Conservation (phyloP, 129 eudicot genomes). For the Centrapalus pauciflorus region DNA sequence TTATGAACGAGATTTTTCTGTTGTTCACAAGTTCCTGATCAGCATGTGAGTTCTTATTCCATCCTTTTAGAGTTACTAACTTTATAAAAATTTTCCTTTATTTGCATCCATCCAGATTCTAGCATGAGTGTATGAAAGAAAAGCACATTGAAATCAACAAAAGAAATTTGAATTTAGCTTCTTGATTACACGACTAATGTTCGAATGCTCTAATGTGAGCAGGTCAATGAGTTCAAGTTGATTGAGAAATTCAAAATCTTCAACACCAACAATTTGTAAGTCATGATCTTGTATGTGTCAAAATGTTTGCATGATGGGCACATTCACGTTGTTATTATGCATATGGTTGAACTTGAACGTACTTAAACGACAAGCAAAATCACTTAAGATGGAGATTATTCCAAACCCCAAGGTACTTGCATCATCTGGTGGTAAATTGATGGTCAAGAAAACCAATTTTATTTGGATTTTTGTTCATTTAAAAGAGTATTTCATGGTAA, state of each 20-base stretch:
- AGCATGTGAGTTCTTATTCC: slow-evolving; percentile 43
- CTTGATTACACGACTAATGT: neutral
- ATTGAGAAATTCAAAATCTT: slow-evolving; percentile 98
- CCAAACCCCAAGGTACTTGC: slow-evolving; percentile 91
- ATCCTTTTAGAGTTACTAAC: neutral
- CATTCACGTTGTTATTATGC: slow-evolving; percentile 16
- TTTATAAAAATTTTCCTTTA: neutral
- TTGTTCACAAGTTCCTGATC: slow-evolving; percentile 56
- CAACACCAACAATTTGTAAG: slow-evolving; percentile 97
- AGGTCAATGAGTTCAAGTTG: slow-evolving; percentile 96
- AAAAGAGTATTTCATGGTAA: slow-evolving; percentile 3
- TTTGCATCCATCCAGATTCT: neutral
- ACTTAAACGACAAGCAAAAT: slow-evolving; percentile 69
- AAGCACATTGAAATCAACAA: too few relatives aligned
- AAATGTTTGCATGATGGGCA: too few relatives aligned
- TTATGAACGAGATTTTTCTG: slow-evolving; percentile 9
- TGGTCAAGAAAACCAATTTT: neutral
- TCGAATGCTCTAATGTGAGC: slow-evolving; percentile 22
- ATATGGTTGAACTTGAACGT: slow-evolving; percentile 97
- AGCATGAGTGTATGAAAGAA: too few relatives aligned
- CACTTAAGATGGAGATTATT: slow-evolving; percentile 96
- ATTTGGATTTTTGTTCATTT: too few relatives aligned
- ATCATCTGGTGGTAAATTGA: neutral
- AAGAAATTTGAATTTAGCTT: too few relatives aligned
- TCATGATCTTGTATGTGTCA: too few relatives aligned